Base-by-base conservation (phyloP, 768 basidiomycete species). In the Suillus spraguei region DNA sequence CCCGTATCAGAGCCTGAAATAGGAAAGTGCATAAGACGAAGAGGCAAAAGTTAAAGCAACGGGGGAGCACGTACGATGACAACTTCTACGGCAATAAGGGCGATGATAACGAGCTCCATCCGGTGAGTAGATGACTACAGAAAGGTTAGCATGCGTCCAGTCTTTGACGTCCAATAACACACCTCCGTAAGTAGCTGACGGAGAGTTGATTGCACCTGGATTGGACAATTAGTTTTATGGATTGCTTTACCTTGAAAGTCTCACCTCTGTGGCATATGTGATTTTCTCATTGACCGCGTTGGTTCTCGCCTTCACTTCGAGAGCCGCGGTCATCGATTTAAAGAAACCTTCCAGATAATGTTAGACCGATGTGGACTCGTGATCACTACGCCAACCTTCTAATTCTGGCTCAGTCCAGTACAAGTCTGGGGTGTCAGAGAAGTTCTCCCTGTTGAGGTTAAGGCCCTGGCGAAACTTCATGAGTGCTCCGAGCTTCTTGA, bases 31-130 rank as follows among this genome's bases (percentile, higher is more conserved):
- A 28, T 53, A 56, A 63, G n/a, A 38, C 62, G 53, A 63, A 33
- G 41, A 20, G 8, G 24, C 17, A 8, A 35, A 55, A 3, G 2
- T 14, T 35, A 10, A 33, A 22, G 35, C 22, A 28, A 49, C 5
- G 1, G 41, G 20, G 11, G 22, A 8, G 35, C 39, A 79, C 88
- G 72, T 70, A 95, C 95, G 58, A 97, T 91, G 69, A 94, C 81
- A n/a, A 95, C 94, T 75, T 97, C 95, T 13, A 97, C 94, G 0
- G 95, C 93, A 70, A 98, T 97, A 56, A 99, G 88, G 1, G 86
- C 83, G 67, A 98, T 99, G 72, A 98, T 98, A 65, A 98, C 91
- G 5, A 97, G 80, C 77, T 99, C 97, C 91, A 99, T 95, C 2
- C 91, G 87, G 70, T 97, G 94, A 3, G 84, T 86, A 5, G 92